phyloP scores from a whole-genome alignment of 2,329 filamentous ascomycete genomes.

The Didymella exigua region DNA sequence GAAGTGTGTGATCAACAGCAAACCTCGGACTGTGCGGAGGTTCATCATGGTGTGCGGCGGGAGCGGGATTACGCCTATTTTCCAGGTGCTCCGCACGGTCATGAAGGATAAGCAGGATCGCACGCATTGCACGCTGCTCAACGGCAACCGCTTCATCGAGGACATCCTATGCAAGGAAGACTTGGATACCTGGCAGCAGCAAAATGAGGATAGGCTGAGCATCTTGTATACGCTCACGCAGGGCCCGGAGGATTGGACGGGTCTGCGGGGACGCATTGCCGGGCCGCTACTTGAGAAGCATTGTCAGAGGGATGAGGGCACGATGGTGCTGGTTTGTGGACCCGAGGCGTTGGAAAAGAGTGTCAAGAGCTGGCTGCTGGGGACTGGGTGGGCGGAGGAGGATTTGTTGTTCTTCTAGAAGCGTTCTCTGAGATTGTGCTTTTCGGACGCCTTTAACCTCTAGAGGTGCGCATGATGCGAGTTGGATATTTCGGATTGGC shows the following conservation, averaged over 20 bases:
- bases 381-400: conserved; percentile 72
- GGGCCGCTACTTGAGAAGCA: conserved; percentile 66
- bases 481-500: neutral
- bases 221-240: conserved; percentile 73
- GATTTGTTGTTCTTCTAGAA: conserved; percentile 75
- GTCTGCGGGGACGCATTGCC: conserved; percentile 70
- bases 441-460: too few species aligned
- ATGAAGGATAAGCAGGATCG: conserved; percentile 67
- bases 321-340: conserved; percentile 78
- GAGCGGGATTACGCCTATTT: conserved; percentile 91
- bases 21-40: conserved; percentile 62
- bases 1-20: conserved; percentile 64
- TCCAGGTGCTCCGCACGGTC: conserved; percentile 78
- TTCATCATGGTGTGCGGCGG: conserved; percentile 90
- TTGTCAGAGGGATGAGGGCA: conserved; percentile 52
- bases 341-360: conserved; percentile 75
- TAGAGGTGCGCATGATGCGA: too few species aligned
- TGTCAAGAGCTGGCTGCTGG: conserved; percentile 61
- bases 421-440: neutral
- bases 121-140: conserved; percentile 73
- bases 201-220: conserved; percentile 63
- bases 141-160: conserved; percentile 76
- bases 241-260: conserved; percentile 68
- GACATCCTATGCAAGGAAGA: conserved; percentile 83
- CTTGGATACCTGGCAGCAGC: conserved; percentile 66